Percentiles rank a stretch among this genome's conserved stretches.
phyloP scores from a whole-genome alignment of 2,329 filamentous ascomycete genomes.

The Pestalotiopsis sp. region DNA sequence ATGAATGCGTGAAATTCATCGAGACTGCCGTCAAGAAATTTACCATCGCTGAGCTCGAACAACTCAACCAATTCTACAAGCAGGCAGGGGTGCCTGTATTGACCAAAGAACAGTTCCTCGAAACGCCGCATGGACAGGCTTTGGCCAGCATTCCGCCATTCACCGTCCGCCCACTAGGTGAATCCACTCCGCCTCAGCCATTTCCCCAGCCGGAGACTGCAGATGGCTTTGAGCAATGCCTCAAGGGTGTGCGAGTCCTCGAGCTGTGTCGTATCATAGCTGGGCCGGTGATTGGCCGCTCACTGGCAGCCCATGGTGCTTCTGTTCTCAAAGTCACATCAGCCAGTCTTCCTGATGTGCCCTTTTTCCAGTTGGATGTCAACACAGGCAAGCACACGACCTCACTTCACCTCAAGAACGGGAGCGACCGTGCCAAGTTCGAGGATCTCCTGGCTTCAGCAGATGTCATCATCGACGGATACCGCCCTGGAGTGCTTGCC shows the following conservation, averaged over 20 bases:
- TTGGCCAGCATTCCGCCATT: constrained; percentile 46
- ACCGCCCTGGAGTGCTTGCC: constrained; percentile 66
- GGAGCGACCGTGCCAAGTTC: constrained; percentile 55
- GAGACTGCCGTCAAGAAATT: constrained; percentile 60
- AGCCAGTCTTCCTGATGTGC: constrained; percentile 68
- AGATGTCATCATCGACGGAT: constrained; percentile 71
- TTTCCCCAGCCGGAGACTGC: constrained; percentile 36
- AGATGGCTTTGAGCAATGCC: constrained; percentile 34
- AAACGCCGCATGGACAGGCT: constrained; percentile 54
- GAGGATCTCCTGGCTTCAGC: constrained; percentile 61
- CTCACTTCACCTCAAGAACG: constrained; percentile 63
- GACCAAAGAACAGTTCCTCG: constrained; percentile 61
- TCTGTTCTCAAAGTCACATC: constrained; percentile 74
- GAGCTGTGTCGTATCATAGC: constrained; percentile 78
- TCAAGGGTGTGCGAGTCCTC: constrained; percentile 70
- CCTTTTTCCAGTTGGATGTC: constrained; percentile 73
- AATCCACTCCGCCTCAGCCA: constrained; percentile 47
- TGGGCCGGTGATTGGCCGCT: constrained; percentile 71
- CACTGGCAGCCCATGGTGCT: constrained; percentile 75
- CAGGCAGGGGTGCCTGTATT: constrained; percentile 65
- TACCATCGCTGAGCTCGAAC: constrained; percentile 58
- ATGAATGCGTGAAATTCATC: constrained; percentile 60
- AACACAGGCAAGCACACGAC: constrained; percentile 72
- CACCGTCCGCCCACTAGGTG: constrained; percentile 53
- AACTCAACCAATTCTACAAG: constrained; percentile 53